phyloP scores from a whole-genome alignment of 495 filamentous ascomycete genomes.

The Hypoxylon fuscum region DNA sequence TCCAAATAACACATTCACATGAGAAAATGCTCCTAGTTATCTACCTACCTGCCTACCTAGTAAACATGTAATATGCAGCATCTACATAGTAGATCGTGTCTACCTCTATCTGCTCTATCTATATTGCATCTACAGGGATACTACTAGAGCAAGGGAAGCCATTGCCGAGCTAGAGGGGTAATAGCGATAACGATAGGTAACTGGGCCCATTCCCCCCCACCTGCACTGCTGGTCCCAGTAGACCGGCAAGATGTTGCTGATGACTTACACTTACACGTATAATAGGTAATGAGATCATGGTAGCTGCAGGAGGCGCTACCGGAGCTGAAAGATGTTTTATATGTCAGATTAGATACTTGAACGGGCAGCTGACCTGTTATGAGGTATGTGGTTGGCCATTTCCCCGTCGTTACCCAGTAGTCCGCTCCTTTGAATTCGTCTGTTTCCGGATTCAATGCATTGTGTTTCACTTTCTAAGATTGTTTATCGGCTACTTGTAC shows the following conservation, averaged over 20 bases:
- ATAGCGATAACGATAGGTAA: conserved; percentile 34
- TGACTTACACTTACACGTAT: conserved; percentile 26
- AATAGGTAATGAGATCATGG: conserved; percentile 1
- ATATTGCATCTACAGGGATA: background rate
- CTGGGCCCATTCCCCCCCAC: conserved; percentile 12
- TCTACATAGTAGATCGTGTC: no score
- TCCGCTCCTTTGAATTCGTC: conserved; percentile 10
- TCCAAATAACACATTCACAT: no score
- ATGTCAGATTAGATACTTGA: no score
- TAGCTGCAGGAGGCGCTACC: background rate
- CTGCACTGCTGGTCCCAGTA: conserved; percentile 24
- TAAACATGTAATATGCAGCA: conserved; percentile 4
- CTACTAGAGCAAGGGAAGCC: background rate
- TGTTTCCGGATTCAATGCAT: conserved; percentile 19
- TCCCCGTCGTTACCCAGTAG: no score
- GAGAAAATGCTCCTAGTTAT: no score
- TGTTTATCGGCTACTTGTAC: no score
- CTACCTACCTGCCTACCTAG: no score
- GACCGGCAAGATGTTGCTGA: conserved; percentile 7
- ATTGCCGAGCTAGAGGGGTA: background rate
- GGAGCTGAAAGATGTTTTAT: conserved; percentile 24
- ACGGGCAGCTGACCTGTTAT: conserved; percentile 11
- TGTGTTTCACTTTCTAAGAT: background rate
- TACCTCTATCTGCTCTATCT: no score
- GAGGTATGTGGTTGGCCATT: background rate